phyloP scores from a whole-genome alignment of 768 basidiomycete species.

The Collybia sordida region DNA sequence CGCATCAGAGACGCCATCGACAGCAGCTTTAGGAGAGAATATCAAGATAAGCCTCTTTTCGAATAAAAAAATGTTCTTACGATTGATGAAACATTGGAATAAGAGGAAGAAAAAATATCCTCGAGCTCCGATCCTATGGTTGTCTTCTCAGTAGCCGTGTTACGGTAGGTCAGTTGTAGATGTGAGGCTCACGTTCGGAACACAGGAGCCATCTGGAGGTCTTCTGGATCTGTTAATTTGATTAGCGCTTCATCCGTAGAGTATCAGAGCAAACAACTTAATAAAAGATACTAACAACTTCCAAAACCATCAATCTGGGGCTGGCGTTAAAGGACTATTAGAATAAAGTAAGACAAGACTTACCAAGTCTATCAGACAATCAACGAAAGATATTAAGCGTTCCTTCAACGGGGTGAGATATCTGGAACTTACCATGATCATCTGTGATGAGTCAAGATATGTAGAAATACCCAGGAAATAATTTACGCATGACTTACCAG shows the following conservation, averaged over 20 bases:
- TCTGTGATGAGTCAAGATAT: slow-evolving; percentile 37
- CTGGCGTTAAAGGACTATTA: background rate
- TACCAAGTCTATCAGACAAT: slow-evolving; percentile 18
- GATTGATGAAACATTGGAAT: slow-evolving; percentile 90
- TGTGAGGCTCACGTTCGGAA: slow-evolving; percentile 55
- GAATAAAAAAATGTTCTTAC: slow-evolving; percentile 34
- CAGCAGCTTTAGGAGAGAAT: slow-evolving; percentile 40
- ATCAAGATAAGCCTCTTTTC: slow-evolving; percentile 1
- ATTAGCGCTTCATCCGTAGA: background rate
- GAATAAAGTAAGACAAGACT: slow-evolving; percentile 4
- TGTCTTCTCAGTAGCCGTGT: background rate
- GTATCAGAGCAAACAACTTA: background rate
- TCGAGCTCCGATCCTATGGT: slow-evolving; percentile 69
- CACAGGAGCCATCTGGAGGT: slow-evolving; percentile 69
- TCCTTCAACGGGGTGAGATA: background rate
- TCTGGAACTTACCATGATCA: slow-evolving; percentile 65
- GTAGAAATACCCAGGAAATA: background rate
- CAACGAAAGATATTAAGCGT: background rate
- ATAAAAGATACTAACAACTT: slow-evolving; percentile 56
- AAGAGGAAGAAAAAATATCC: slow-evolving; percentile 93
- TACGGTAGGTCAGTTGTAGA: background rate
- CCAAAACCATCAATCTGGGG: slow-evolving; percentile 78
- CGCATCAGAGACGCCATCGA: slow-evolving; percentile 72
- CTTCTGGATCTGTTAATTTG: slow-evolving; percentile 66
- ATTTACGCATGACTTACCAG: slow-evolving; percentile 45